Evolutionary conservation across 345 rosid species (phyloP), one percentile per base, ranked within the genome.

Genomic region (Gossypium raimondii): DNA sequence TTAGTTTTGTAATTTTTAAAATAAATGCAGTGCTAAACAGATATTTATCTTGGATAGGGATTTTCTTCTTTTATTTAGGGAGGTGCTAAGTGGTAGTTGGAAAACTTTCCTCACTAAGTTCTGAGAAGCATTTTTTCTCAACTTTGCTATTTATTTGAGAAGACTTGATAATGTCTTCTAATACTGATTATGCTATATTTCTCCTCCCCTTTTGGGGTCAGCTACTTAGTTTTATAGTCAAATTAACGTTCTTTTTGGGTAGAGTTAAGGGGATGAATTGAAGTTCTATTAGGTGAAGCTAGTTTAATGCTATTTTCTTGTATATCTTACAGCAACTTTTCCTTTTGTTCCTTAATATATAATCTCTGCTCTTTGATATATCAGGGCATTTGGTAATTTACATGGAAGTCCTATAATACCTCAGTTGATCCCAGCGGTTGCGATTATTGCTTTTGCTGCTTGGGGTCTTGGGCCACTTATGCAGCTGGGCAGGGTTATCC

Each of bases 401-500:
- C 50, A 75, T 8, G 89, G 87, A 84, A 87, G 82, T 80, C 80
- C 86, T 69, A 77, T 84, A 75, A 75, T 86, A 79, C 79, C 81
- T 70, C 87, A 80, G 80, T 75, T 90, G 82, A 81, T 90, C 75
- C 90, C 95, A 56, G 93, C 97, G 50, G 79, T 86, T 77, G 93
- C 90, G 59, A 75, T 94, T 75, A 83, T 90, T 81, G 81, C 86
- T 74, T 92, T 94, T 89, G 90, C 95, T 59, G 74, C 86, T 60
- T 94, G 97, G 97, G 91, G 97, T 79, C 86, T 94, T 72, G 87
- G 75, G 73, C 98, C 97, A 22, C 89, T 94, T 60, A 47, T 90
- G 77, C 87, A 79, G 67, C 80, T 85, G 77, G 68, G 80, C 81
- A 81, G 92, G 84, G 78, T 85, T 76, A 74, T 83, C 70, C 75